Evolutionary conservation across 2,329 filamentous ascomycete genomes (phyloP).

Genomic region (Neopestalotiopsis sp.): DNA sequence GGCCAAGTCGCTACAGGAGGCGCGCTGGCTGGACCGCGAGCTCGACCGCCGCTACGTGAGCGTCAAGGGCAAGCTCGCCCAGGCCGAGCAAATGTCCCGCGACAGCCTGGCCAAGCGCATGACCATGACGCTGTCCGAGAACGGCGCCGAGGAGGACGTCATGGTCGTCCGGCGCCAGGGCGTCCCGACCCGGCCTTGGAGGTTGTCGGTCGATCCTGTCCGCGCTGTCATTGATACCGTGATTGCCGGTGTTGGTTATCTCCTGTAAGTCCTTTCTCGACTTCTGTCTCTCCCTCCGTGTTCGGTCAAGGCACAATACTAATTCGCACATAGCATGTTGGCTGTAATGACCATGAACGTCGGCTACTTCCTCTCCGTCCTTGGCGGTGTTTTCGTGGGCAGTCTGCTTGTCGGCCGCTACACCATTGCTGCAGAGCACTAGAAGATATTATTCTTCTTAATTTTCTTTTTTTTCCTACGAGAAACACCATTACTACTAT

Average conservation of each 20-base stretch:
- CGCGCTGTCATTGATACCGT: conserved; percentile 36
- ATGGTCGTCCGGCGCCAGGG: conserved; percentile 69
- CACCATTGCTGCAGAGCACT: conserved; percentile 55
- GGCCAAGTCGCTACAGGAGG: conserved; percentile 65
- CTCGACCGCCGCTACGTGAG: conserved; percentile 78
- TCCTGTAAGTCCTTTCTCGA: conserved; percentile 33
- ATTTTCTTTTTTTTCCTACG: neutral
- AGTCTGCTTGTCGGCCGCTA: conserved; percentile 82
- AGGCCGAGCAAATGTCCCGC: conserved; percentile 62
- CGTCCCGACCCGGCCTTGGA: conserved; percentile 69
- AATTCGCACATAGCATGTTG: conserved; percentile 49
- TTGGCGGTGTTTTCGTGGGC: conserved; percentile 71
- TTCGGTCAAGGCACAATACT: neutral
- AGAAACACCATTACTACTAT: neutral
- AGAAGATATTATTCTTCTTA: conserved; percentile 11
- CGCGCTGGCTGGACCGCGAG: conserved; percentile 72
- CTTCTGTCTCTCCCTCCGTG: neutral
- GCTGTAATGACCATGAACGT: conserved; percentile 40
- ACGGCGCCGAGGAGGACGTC: conserved; percentile 82
- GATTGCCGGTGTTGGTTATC: conserved; percentile 35
- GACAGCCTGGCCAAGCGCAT: conserved; percentile 68
- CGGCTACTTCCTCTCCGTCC: conserved; percentile 38
- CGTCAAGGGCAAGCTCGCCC: conserved; percentile 66
- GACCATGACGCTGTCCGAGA: conserved; percentile 64
- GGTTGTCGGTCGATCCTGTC: conserved; percentile 68